Conservation (phyloP, 2,329 filamentous ascomycete genomes). For the Aspergillus vadensis region DNA sequence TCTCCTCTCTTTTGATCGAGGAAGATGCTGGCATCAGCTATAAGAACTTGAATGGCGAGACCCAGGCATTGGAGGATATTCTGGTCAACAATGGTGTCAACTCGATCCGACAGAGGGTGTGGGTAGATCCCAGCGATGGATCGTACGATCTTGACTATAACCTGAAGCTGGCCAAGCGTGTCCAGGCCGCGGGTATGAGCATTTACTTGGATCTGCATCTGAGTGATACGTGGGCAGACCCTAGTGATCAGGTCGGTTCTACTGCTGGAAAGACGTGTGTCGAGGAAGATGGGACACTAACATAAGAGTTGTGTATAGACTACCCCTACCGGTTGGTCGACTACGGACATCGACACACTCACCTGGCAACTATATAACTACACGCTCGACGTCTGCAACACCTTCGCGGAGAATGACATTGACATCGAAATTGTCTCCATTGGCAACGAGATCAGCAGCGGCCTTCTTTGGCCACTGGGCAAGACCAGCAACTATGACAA, state of each 20-base stretch:
- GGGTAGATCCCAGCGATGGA: constrained; percentile 68
- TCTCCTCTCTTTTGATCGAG: constrained; percentile 67
- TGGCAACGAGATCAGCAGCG: constrained; percentile 71
- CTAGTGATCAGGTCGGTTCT: constrained; percentile 57
- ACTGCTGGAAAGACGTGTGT: no score
- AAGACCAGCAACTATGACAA: constrained; percentile 58
- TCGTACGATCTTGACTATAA: constrained; percentile 72
- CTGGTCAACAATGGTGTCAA: constrained; percentile 65
- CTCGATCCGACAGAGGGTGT: constrained; percentile 69
- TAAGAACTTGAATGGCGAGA: constrained; percentile 57
- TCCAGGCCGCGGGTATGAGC: constrained; percentile 62
- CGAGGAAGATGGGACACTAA: not conserved
- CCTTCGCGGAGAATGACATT: constrained; percentile 59
- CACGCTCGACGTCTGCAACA: constrained; percentile 63
- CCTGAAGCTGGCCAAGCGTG: constrained; percentile 65
- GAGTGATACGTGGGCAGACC: constrained; percentile 72
- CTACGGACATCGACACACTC: constrained; percentile 59
- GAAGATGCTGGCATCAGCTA: constrained; percentile 64
- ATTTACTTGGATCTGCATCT: constrained; percentile 67
- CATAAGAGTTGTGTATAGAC: constrained; percentile 29
- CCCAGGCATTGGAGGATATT: constrained; percentile 63
- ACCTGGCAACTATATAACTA: constrained; percentile 69
- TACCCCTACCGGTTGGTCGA: constrained; percentile 64
- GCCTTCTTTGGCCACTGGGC: constrained; percentile 68
- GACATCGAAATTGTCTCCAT: constrained; percentile 66